Conservation (phyloP, 129 eudicot species). For the Helianthus annuus region DNA sequence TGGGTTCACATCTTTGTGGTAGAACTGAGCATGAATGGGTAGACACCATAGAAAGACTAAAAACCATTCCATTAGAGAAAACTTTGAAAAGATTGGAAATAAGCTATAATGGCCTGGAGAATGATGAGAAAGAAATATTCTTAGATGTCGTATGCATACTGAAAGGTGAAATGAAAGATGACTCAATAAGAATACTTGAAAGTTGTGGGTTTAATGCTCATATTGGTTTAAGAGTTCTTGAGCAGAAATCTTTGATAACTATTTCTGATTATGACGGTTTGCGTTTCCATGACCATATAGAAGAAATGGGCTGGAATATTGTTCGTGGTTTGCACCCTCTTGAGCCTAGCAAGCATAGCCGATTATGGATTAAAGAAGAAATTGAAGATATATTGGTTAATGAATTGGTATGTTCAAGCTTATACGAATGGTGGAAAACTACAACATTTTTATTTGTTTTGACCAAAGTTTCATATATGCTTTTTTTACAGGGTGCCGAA, state of each 20-base stretch:
- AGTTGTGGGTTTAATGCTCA: conserved; percentile 21
- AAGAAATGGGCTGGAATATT: conserved; percentile 16
- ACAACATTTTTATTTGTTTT: not conserved
- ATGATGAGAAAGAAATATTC: conserved; percentile 2
- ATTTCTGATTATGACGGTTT: not conserved
- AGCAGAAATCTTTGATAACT: conserved; percentile 20
- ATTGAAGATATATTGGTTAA: conserved; percentile 7
- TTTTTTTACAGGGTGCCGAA: too few species aligned
- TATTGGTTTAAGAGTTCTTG: conserved; percentile 4
- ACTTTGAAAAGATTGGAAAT: conserved; percentile 1
- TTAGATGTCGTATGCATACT: conserved; percentile 11
- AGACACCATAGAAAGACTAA: conserved; percentile 3
- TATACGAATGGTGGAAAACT: not conserved
- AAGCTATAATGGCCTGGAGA: conserved; percentile 10
- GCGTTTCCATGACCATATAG: conserved; percentile 15
- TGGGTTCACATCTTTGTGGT: conserved; percentile 6
- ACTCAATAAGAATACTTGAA: not conserved
- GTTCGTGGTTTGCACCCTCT: not conserved
- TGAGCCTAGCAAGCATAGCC: conserved; percentile 1
- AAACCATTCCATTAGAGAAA: conserved; percentile 2
- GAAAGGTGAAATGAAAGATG: not conserved
- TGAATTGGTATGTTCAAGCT: not conserved
- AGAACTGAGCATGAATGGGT: not conserved
- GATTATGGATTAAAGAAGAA: conserved; percentile 3
- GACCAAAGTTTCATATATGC: not conserved